Percentiles rank a stretch among this genome's conserved stretches.
Conservation (phyloP, 768 basidiomycete species). For the Termitomyces sp. region DNA sequence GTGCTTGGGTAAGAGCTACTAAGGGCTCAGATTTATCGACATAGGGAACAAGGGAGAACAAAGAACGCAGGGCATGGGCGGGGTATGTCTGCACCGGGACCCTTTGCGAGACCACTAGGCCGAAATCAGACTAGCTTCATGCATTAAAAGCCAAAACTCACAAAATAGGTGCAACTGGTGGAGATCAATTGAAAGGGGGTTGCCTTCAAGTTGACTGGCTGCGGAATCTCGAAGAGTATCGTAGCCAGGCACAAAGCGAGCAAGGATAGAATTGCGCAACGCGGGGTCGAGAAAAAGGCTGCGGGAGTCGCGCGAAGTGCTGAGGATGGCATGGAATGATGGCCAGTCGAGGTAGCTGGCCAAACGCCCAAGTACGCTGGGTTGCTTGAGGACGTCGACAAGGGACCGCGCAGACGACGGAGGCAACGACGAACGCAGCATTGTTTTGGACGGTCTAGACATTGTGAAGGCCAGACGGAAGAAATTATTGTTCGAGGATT, state of each 20-base stretch:
- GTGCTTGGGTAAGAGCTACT: slow-evolving; percentile 53
- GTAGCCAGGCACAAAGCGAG: slow-evolving; percentile 61
- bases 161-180: slow-evolving; percentile 63
- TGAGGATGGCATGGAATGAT: slow-evolving; percentile 37
- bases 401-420: slow-evolving; percentile 2
- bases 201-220: slow-evolving; percentile 28
- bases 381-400: slow-evolving; percentile 17
- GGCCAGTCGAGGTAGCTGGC: slow-evolving; percentile 37
- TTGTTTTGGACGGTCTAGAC: not conserved
- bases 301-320: slow-evolving; percentile 33
- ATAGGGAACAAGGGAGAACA: slow-evolving; percentile 38
- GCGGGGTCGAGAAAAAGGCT: slow-evolving; percentile 27
- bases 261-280: slow-evolving; percentile 39
- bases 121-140: slow-evolving; percentile 1
- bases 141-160: slow-evolving; percentile 38
- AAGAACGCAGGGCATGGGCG: slow-evolving; percentile 56
- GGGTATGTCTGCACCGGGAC: slow-evolving; percentile 71
- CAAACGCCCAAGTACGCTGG: slow-evolving; percentile 26
- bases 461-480: slow-evolving; percentile 4
- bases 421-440: not conserved
- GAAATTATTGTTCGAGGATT: not conserved
- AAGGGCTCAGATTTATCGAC: slow-evolving; percentile 35
- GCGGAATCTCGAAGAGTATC: slow-evolving; percentile 42
- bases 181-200: slow-evolving; percentile 52
- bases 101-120: slow-evolving; percentile 61